Percentiles rank a stretch among this genome's conserved stretches.
These are phyloP conservation scores for Macrocybe sp. DNA, from an alignment of 1,284 basidiomycete genomes.

Conservation along the genomic window DNA sequence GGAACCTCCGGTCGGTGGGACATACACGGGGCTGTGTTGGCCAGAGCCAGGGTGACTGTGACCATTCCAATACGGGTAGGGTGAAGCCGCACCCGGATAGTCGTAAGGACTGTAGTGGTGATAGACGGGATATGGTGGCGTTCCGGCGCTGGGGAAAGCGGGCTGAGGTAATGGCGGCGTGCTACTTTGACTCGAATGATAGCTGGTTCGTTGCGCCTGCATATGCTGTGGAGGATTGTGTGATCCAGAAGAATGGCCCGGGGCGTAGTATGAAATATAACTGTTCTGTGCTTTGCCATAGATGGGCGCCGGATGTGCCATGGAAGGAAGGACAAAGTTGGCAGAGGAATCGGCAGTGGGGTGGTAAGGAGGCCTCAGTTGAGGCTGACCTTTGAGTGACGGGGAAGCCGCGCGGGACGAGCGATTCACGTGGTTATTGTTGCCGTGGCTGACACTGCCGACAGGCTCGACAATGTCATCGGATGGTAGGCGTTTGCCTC, in stretches of 20 bases:
- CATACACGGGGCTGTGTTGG: slow-evolving; percentile 21
- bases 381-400: background rate
- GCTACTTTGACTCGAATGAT: slow-evolving; percentile 8
- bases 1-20: slow-evolving; percentile 13
- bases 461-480: slow-evolving; percentile 14
- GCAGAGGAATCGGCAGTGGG: too few species aligned
- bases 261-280: background rate
- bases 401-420: background rate
- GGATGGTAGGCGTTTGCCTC: slow-evolving; percentile 19
- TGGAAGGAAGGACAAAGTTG: too few species aligned
- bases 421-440: background rate
- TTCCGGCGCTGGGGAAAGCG: slow-evolving; percentile 2
- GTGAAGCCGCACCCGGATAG: slow-evolving; percentile 6
- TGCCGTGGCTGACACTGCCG: background rate
- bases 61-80: slow-evolving; percentile 13
- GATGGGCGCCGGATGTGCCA: too few species aligned
- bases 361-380: too few species aligned
- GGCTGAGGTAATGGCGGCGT: slow-evolving; percentile 12
- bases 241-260: background rate
- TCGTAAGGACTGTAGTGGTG: slow-evolving; percentile 13
- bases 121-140: slow-evolving; percentile 12
- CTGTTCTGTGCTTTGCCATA: too few species aligned
- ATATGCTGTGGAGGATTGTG: background rate
- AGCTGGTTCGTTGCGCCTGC: slow-evolving; percentile 1
- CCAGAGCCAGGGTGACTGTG: slow-evolving; percentile 18